Evolutionary conservation across 441 rosid genomes (phyloP).

Genomic region (Pelargonium australe): DNA sequence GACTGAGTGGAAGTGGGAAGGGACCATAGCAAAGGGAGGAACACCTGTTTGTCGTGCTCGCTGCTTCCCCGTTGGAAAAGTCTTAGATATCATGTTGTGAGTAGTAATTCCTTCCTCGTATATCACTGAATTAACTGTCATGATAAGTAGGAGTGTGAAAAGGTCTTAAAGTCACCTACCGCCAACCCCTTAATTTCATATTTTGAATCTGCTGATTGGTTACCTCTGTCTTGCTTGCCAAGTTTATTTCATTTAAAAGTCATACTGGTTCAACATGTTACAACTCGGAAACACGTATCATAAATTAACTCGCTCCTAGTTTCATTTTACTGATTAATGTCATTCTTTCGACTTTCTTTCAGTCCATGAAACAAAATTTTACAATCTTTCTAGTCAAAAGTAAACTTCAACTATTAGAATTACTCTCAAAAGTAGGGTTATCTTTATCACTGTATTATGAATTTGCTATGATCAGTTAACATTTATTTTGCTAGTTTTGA

Average conservation of each 20-base stretch:
- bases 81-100: slow-evolving; percentile 76
- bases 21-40: slow-evolving; percentile 94
- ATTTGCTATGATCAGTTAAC: background rate
- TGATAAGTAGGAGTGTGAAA: background rate
- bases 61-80: slow-evolving; percentile 90
- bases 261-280: background rate
- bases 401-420: background rate
- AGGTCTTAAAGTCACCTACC: background rate
- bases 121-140: background rate
- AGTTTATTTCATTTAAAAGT: background rate
- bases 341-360: background rate
- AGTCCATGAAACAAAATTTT: background rate
- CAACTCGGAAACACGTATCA: background rate
- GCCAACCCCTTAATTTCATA: background rate
- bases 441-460: background rate
- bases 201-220: slow-evolving; percentile 1
- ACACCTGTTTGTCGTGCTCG: slow-evolving; percentile 87
- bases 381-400: background rate
- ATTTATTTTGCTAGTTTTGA: background rate
- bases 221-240: background rate
- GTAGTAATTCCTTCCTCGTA: slow-evolving; percentile 23
- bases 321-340: background rate
- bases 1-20: slow-evolving; percentile 98
- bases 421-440: background rate
- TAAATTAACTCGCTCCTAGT: background rate